Percentiles rank a stretch among this genome's conserved stretches.
These are phyloP conservation scores for Epichloe festucae DNA, from an alignment of 2,329 filamentous ascomycete genomes.

Conservation along the genomic window DNA sequence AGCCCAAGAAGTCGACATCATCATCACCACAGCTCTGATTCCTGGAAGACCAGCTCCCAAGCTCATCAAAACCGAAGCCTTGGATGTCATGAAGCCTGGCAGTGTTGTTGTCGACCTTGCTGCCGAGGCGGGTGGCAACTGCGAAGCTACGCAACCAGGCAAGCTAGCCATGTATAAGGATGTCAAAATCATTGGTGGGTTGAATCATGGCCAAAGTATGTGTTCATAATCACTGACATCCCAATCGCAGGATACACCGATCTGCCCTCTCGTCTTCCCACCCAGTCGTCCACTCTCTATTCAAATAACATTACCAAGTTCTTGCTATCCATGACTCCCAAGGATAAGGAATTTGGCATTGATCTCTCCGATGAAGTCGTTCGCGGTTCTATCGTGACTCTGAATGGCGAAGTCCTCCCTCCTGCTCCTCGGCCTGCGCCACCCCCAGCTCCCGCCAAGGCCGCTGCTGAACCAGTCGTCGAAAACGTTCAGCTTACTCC, in stretches of 20 bases:
- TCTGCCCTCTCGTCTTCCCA: slow-evolving; percentile 72
- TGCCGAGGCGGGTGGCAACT: slow-evolving; percentile 79
- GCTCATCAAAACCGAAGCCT: slow-evolving; percentile 68
- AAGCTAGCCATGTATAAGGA: slow-evolving; percentile 59
- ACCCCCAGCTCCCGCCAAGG: slow-evolving; percentile 38
- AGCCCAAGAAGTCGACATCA: slow-evolving; percentile 77
- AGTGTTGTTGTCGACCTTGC: slow-evolving; percentile 82
- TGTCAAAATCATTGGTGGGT: slow-evolving; percentile 68
- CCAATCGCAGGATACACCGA: slow-evolving; percentile 58
- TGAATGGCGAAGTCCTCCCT: slow-evolving; percentile 63
- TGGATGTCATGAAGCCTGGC: slow-evolving; percentile 78
- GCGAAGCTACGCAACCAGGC: slow-evolving; percentile 65
- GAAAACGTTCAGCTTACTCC: slow-evolving; percentile 59
- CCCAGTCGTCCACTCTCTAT: slow-evolving; percentile 80
- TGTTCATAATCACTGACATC: neutral
- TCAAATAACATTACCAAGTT: slow-evolving; percentile 92
- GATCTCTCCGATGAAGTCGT: slow-evolving; percentile 78
- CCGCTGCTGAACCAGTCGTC: slow-evolving; percentile 31
- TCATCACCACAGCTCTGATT: slow-evolving; percentile 86
- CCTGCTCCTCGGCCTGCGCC: slow-evolving; percentile 56
- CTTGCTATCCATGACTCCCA: slow-evolving; percentile 66
- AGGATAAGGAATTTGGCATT: slow-evolving; percentile 66
- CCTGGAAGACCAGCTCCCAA: slow-evolving; percentile 73
- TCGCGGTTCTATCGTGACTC: slow-evolving; percentile 70
- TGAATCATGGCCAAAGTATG: slow-evolving; percentile 1